Evolutionary conservation across 208 protist species (phyloP).

Genomic region (Histomonas meleagridis): DNA sequence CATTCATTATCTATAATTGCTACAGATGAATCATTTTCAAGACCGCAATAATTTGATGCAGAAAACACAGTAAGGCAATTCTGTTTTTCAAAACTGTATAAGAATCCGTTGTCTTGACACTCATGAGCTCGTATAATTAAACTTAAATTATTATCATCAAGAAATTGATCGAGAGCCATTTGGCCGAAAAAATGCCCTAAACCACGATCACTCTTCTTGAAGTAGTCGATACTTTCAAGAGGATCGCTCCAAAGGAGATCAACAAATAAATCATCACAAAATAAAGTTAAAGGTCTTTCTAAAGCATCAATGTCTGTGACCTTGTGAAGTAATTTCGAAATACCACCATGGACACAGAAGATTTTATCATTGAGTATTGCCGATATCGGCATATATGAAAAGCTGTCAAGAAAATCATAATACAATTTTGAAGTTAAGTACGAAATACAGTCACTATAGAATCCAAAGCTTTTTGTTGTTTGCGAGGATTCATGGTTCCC

Average conservation of each 20-base stretch:
- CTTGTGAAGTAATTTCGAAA: not conserved
- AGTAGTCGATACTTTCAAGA: not conserved
- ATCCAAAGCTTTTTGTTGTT: not conserved
- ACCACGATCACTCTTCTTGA: not conserved
- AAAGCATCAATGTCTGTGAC: not conserved
- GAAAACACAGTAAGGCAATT: conserved; percentile 2
- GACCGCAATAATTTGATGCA: conserved; percentile 34
- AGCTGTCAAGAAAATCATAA: not conserved
- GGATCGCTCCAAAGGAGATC: not conserved
- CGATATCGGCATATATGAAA: conserved; percentile 3
- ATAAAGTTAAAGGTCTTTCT: not conserved
- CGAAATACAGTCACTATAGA: not conserved
- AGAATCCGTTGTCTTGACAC: not conserved
- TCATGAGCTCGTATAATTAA: not conserved
- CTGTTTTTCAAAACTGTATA: no score
- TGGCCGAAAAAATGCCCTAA: not conserved
- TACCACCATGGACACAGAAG: not conserved
- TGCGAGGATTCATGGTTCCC: not conserved
- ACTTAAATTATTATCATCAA: not conserved
- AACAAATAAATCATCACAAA: not conserved
- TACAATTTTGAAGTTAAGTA: not conserved
- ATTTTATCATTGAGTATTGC: not conserved
- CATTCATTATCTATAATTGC: no score
- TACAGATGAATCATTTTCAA: no score
- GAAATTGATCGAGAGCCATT: not conserved